Base-by-base conservation (phyloP, 495 filamentous ascomycete species). In the Pyrenopolyporus hunteri region DNA sequence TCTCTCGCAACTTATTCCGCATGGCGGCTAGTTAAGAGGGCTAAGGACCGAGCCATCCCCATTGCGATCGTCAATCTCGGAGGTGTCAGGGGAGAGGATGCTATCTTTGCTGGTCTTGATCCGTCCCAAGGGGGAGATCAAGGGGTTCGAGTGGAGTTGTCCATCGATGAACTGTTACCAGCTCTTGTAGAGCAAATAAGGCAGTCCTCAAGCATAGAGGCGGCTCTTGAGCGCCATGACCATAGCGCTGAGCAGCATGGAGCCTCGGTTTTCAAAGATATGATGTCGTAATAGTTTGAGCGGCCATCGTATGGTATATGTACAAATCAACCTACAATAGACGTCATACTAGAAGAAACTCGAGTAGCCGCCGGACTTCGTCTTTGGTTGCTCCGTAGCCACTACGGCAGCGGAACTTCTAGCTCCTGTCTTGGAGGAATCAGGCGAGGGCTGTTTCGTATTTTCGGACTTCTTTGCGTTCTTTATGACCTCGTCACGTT, bases 1-100 rank as follows among this genome's bases (percentile, higher is more conserved):
- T 95, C 90, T 64, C 78, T 98, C 42, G 94, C 94, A 6, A 97
- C 94, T 0, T 97, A 93, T 72, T 96, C 91, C 5, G 94, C 94
- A 1, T 98, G 92, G 91, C 81, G 93, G 58, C 70, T 98, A 31
- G 92, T 88, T 6, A 93, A 90, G 79, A 77, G 86, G 53, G 93
- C 93, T 6, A 88, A 87, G 56, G 88, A 92, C 61, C 78, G 83
- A 62, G 88, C 87, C 6, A 93, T 93, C 85, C 88, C 91, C 2
- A 87, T 98, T 69, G 93, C 84, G 0, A 85, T 95, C 44, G 76
- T 96, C 49, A 96, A 93, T 67, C 75, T 94, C 7, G 91, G 91
- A 10, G 91, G 91, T 5, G 87, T 93, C 14, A 82, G 91, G 63
- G 91, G 90, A 35, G 91, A 96, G 68, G 82, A 88, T 6, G 66